Evolutionary conservation across 192 early-diverging fungal species (phyloP), one percentile per base, ranked within the genome.

Genomic region (Ambispora gerdemannii): DNA sequence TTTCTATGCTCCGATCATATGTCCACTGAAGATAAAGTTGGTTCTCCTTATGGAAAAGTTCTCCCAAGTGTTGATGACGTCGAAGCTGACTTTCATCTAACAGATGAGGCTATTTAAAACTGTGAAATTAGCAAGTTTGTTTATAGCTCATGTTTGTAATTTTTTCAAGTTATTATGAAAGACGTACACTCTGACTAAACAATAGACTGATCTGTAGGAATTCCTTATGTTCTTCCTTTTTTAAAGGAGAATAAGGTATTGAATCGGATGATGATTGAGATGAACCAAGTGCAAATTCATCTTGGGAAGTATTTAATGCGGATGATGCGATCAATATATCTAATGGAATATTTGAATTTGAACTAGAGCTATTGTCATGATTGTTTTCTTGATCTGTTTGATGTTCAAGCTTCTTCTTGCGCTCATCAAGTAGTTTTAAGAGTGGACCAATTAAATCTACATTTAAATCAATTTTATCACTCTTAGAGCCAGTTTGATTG

Each of bases 391-490:
- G 38, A 49, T 4, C 11, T 27, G n/a, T 22, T 17, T 13, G 19
- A 4, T 15, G 20, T 17, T 8, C 38, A 13, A 28, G 28, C 31
- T 66, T 28, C 49, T 66, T 66, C 34, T 19, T 49, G n/a, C 47
- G 13, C 8, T 27, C 24, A 50, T 66, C 63, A 30, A 65, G 63
- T 28, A 65, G 13, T 50, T 65, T 20, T 50, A 65, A 65, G n/a
- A 32, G 27, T 15, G 63, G 49, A 1, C 63, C 63, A 47, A 65
- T 13, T 50, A 65, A 19, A 51, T 65, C 63, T 50, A 7, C 47
- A 28, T 36, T n/a, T n/a, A n/a, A n/a, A n/a, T n/a, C n/a, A n/a
- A n/a, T n/a, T n/a, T n/a, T n/a, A n/a, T n/a, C 35, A 19, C 15
- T 31, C 47, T 62, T 24, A 28, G 63, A 49, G 22, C 47, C 63